Base-by-base conservation (phyloP, 805 yeast genomes). In the Brettanomyces nanus region DNA sequence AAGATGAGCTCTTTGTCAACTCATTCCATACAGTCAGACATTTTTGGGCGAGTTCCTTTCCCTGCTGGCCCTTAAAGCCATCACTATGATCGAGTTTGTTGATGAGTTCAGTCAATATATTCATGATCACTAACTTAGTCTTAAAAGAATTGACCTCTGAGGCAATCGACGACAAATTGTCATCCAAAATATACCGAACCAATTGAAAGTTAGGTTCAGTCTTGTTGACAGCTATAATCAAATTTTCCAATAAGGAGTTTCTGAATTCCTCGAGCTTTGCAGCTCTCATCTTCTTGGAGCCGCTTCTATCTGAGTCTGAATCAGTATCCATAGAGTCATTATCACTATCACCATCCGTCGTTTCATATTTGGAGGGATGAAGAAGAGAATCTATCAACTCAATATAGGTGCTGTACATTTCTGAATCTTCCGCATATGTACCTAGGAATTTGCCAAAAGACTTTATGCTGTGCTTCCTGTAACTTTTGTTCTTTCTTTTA, bases 401-500 rank as follows among this genome's bases (percentile, higher is more conserved):
- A 13, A 67, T 44, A 44, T 72, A 73, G 2, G 58, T 54, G 2
- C 54, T 61, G 18, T 63, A 54, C 22, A 70, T 48, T 1, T 54
- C 60, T 4, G 36, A 23, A 14, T 50, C 52, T 30, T 54, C 54
- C 14, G 54, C 54, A 40, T 45, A 56, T 3, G 45, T 30, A 6
- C 56, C 49, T 11, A 54, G 46, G 45, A 69, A 85, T 14, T 54
- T 59, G 3, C 85, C 82, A 28, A 76, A 62, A 1, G 69, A 55
- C 19, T 69, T 64, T 10, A 84, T 55, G 1, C 81, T 73, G 15
- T 69, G 66, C 35, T 63, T 65, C 36, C 77, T 80, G 56, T 89
- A 87, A 1, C 56, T 69, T 47, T 68, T 71, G 51, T 85, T 85
- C 31, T 74, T 71, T 45, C 94, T 66, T 40, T 71, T 71, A 1